These are phyloP conservation scores for Penicillium sp. DNA, from an alignment of 2,329 filamentous ascomycete genomes.

Conservation along the genomic window DNA sequence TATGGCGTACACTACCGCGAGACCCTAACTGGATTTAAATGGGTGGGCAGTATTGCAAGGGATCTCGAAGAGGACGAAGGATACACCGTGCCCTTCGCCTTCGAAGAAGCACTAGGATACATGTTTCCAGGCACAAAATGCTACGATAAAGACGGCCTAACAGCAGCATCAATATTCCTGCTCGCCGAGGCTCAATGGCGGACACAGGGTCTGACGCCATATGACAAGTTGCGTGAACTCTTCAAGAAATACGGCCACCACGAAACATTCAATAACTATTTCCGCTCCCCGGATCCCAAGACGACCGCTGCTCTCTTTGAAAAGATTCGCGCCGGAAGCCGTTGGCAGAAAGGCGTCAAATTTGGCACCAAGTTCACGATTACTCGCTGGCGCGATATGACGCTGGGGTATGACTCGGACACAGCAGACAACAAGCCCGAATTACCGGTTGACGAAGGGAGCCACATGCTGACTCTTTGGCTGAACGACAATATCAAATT, in stretches of 20 bases:
- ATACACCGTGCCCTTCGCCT: constrained; percentile 55
- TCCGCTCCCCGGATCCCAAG: constrained; percentile 54
- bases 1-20: constrained; percentile 58
- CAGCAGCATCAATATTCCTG: constrained; percentile 58
- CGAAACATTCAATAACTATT: constrained; percentile 61
- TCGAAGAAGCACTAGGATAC: constrained; percentile 64
- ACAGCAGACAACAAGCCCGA: constrained; percentile 50
- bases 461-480: constrained; percentile 62
- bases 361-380: constrained; percentile 51
- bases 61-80: constrained; percentile 45
- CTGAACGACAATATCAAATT: constrained; percentile 53
- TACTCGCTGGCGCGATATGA: constrained; percentile 59
- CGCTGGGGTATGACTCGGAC: constrained; percentile 56
- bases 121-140: constrained; percentile 59
- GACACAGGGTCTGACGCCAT: constrained; percentile 53
- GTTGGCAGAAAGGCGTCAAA: constrained; percentile 39
- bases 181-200: constrained; percentile 51
- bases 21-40: constrained; percentile 65
- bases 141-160: constrained; percentile 63
- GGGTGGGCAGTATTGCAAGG: constrained; percentile 60
- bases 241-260: constrained; percentile 58
- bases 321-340: constrained; percentile 44
- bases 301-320: constrained; percentile 54
- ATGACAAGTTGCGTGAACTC: constrained; percentile 53
- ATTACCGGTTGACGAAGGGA: constrained; percentile 53